Evolutionary conservation across 495 filamentous ascomycete species (phyloP), one percentile per base, ranked within the genome.

Genomic region (Patellaria atrata): DNA sequence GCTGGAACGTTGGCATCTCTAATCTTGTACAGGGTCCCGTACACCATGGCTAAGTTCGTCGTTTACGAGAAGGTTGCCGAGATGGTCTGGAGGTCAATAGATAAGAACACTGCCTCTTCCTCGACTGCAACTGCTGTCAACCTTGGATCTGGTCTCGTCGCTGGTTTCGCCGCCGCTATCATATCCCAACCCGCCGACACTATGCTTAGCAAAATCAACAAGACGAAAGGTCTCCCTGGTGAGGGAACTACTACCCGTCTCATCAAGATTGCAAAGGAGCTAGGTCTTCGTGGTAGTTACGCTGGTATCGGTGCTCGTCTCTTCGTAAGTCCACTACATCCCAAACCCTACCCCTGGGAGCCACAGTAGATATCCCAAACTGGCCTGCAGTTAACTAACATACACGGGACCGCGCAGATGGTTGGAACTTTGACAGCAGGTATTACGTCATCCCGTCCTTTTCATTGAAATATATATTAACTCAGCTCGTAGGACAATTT

Each of bases 1-100:
- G 3, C 4, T 35, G 10, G 22, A 11, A 18, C 14, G 7, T 3
- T 29, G 31, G 4, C 10, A 3, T 25, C 36, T 41, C 15, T 38
- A 12, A 16, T 11, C 22, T n/a, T 31, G 3, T 30, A 11, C 48
- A 92, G 83, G 73, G 80, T 97, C 60, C 89, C 89, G 41, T 97
- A 97, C 70, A 97, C 89, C 59, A 94, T 97, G 89, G 70, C 91
- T 70, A 97, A 97, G 71, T 97, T 97, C 73, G 89, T 94, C 62
- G 89, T 94, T 49, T 94, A 78, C 76, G 89, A 97, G 72, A 94
- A 94, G 74, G 82, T 83, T 54, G 62, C 77, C 50, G 91, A 97
- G 69, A 41, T 66, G 30, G 52, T 82, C 67, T 94, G 73, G 73
- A 44, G 56, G 44, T 37, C 52, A 35, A 70, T 77, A 50, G 78